Base-by-base conservation (phyloP, 306 rosid species). In the Fragaria vesca region DNA sequence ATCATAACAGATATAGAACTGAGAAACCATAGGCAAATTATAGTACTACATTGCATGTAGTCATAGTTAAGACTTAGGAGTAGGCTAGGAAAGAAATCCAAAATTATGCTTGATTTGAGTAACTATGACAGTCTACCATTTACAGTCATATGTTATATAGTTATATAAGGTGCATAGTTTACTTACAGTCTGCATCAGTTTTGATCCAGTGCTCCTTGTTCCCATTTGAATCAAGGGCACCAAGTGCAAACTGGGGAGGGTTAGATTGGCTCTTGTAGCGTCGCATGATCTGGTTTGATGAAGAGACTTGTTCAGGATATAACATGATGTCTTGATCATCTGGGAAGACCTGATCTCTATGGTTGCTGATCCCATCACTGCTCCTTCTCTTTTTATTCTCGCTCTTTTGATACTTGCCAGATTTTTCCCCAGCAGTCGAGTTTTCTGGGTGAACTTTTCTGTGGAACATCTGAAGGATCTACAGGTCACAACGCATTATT, bases 101-200 rank as follows among this genome's bases (percentile, higher is more conserved):
- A 26, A 24, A 3, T 15, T 32, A 12, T 30, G 8, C 68, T 30
- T 62, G 20, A 62, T 15, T 62, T 66, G 12, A 51, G 51, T 12
- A 17, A 46, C 24, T 5, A 8, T 0, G 43, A 66, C 15, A 50
- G 13, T 30, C 21, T n/a, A 32, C 58, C 34, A n/a, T 73, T 20
- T 17, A 66, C 8, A 36, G 16, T 15, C 12, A 0, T 10, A 66
- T 36, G 46, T 13, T 8, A 13, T 32, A 66, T 17, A 3, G 60
- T 54, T 47, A 18, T 12, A 67, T 32, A 30, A 42, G 12, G 74
- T 52, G 70, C 45, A 17, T 46, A 9, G 30, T 24, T 8, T 18
- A 81, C 97, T 93, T 89, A 93, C 98, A 93, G 77, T 93, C 98
- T 3, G 93, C 95, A 83, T 91, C 98, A 71, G 98, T 91, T 81